Evolutionary conservation across 2,329 filamentous ascomycete species (phyloP), one percentile per base, ranked within the genome.

Genomic region (Paecilomyces fulvus): DNA sequence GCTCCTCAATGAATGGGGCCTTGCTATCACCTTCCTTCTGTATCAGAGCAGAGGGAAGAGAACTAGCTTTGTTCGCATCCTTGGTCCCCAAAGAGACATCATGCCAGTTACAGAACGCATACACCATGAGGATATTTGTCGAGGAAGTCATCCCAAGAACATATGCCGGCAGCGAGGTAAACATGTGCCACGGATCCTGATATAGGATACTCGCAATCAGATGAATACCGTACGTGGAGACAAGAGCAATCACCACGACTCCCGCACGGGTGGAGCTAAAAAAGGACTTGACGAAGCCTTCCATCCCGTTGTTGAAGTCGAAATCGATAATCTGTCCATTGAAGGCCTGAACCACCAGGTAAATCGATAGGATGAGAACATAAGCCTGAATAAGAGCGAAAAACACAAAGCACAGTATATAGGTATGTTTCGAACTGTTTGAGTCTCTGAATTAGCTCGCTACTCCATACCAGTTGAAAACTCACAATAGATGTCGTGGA

Each of bases 21-120:
- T 96, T 95, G 64, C 94, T 89, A 70, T 94, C 92, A 59, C 88
- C 87, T 55, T 87, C 87, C 77, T 96, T 96, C 65, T 86, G 87
- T 12, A 92, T 89, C 64, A 88, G 85, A 4, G 90, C 94, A 33
- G 94, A 95, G 0, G 94, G 94, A 17, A 99, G 81, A 28, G 90
- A 89, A 71, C 97, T 94, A 33, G 88, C 86, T 78, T 95, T 96
- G 79, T 99, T 94, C 5, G 94, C 89, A 70, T 94, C 94, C 82
- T 99, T 99, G 78, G 94, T 99, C 83, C 94, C 94, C 94, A 94
- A 99, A 11, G 94, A 97, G 54, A 99, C 94, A 79, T 99, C 94
- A 77, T 99, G 94, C 94, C 92, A 97, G 79, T 99, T 99, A 86
- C 91, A 95, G 83, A 96, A 99, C 58, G 94, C 91, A 77, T 99